Evolutionary conservation across 352 stramenopile genomes (phyloP).

Genomic region (Thraustochytrium sp.): DNA sequence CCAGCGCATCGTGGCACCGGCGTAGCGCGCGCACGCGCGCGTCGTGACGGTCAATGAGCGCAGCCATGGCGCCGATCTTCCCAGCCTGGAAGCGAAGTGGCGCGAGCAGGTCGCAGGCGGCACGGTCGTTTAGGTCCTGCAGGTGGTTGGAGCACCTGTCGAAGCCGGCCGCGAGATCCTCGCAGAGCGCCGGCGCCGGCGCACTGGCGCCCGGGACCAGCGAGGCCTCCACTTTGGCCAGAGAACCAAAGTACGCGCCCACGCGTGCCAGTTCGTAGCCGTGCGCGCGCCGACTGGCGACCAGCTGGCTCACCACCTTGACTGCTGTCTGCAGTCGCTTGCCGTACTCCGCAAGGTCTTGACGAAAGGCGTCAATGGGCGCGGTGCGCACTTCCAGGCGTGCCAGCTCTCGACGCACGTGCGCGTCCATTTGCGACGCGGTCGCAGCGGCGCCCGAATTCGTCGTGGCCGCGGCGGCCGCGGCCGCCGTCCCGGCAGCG

Average conservation of each 20-base stretch:
- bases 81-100: neutral
- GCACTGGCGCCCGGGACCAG: neutral
- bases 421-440: neutral
- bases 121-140: constrained; percentile 29
- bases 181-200: neutral
- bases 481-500: neutral
- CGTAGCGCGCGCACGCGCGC: neutral
- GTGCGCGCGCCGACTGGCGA: neutral
- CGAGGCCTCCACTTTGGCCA: neutral
- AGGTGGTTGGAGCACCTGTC: constrained; percentile 15
- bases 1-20: neutral
- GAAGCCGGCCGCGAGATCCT: neutral
- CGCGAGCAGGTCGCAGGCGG: neutral
- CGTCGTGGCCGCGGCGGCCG: too few relatives aligned
- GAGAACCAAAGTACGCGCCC: neutral
- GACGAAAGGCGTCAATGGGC: neutral
- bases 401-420: neutral
- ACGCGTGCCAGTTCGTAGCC: constrained; percentile 22
- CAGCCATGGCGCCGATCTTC: neutral
- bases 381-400: neutral
- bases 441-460: too few relatives aligned
- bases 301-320: constrained; percentile 3
- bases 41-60: constrained; percentile 7
- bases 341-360: neutral
- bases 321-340: neutral